phyloP scores from a whole-genome alignment of 2,329 filamentous ascomycete species.

The Colletotrichum theobromicola region DNA sequence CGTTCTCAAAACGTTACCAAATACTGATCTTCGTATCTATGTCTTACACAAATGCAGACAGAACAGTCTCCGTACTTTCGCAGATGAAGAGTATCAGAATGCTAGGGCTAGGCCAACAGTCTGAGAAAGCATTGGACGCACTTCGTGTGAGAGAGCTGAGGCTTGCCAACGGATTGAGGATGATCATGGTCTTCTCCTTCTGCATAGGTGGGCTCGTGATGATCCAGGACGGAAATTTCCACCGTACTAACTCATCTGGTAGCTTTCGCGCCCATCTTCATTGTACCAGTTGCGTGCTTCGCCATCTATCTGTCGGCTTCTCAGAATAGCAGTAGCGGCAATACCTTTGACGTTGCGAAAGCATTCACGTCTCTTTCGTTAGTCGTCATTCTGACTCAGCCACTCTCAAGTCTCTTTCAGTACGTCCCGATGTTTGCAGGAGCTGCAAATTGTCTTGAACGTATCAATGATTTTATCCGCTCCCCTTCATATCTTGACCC shows the following conservation, averaged over 20 bases:
- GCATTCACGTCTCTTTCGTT: not conserved
- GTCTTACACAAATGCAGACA: not conserved
- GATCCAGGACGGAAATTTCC: not conserved
- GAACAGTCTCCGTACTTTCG: not conserved
- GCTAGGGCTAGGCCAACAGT: rapidly evolving
- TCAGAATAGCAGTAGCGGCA: not conserved
- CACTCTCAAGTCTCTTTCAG: not conserved
- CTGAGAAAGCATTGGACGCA: rapidly evolving
- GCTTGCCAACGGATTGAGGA: not conserved
- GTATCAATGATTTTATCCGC: not conserved
- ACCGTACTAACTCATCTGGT: not conserved
- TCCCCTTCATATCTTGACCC: not conserved
- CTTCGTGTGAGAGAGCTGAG: not conserved
- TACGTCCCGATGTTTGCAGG: not conserved
- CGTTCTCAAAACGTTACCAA: not conserved
- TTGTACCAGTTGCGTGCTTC: not conserved
- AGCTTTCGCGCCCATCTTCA: not conserved
- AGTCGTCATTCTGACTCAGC: not conserved
- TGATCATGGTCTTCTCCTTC: not conserved
- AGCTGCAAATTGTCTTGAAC: not conserved
- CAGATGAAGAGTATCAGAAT: not conserved
- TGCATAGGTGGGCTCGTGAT: not conserved
- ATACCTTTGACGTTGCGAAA: not conserved
- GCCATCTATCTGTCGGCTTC: not conserved
- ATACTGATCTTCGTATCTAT: rapidly evolving